Evolutionary conservation across 2,329 filamentous ascomycete species (phyloP).

Genomic region (Colletotrichum camelliae): DNA sequence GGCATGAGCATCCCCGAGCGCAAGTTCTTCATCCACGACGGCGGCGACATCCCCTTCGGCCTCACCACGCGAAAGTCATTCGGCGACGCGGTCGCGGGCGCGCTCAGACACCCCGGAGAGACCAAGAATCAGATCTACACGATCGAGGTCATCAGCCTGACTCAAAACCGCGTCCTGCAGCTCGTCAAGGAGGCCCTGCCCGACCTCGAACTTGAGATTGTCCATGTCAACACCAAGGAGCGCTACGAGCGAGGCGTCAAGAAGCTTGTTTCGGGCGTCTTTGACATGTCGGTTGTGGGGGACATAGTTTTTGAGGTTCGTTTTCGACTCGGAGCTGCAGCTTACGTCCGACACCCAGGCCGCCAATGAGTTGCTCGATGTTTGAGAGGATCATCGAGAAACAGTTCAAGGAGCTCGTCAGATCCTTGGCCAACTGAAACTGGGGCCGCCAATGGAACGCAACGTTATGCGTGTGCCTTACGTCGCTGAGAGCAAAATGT

Average conservation of each 20-base stretch:
- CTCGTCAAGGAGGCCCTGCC: slow-evolving; percentile 24
- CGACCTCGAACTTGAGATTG: neutral
- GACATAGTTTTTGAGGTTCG: neutral
- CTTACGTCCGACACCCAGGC: neutral
- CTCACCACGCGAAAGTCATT: slow-evolving; percentile 50
- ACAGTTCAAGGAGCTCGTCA: neutral
- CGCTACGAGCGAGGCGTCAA: neutral
- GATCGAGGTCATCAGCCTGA: slow-evolving; percentile 52
- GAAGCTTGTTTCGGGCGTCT: neutral
- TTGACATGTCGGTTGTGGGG: neutral
- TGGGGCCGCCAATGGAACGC: neutral
- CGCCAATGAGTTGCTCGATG: neutral
- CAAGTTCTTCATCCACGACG: slow-evolving; percentile 51
- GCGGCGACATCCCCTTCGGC: slow-evolving; percentile 50
- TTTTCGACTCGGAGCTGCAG: neutral
- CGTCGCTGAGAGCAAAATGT: neutral
- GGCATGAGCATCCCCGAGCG: neutral
- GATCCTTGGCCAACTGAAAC: neutral
- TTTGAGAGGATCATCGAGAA: neutral
- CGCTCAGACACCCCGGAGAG: slow-evolving; percentile 48
- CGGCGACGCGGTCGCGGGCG: slow-evolving; percentile 49
- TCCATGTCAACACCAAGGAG: neutral
- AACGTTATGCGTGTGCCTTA: neutral
- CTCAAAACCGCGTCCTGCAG: slow-evolving; percentile 54
- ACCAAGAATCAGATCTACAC: slow-evolving; percentile 60